Percentiles rank a stretch among this genome's conserved stretches.
These are phyloP conservation scores for Pythium dissimile DNA, from an alignment of 352 stramenopile species.

Conservation along the genomic window DNA sequence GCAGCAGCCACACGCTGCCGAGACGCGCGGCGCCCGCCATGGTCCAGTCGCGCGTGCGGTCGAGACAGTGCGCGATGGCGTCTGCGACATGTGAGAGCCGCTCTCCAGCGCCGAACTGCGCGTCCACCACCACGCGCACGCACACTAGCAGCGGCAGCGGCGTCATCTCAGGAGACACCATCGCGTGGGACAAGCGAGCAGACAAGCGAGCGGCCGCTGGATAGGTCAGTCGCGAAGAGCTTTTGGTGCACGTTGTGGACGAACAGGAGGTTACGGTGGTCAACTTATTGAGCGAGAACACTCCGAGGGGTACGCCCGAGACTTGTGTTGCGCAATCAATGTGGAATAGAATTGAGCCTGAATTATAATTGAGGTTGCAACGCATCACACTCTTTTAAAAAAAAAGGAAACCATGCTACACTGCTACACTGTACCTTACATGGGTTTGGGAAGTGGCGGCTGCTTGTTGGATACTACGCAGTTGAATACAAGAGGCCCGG, in stretches of 20 bases:
- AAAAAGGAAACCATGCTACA: too few species aligned
- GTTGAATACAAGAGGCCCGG: too few species aligned
- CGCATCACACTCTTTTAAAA: too few species aligned
- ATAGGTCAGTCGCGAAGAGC: too few species aligned
- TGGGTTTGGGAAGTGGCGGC: too few species aligned
- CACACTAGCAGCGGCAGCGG: slow-evolving; percentile 1
- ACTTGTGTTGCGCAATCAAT: too few species aligned
- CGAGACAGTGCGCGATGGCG: not conserved
- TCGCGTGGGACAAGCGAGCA: not conserved
- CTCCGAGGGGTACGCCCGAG: not conserved
- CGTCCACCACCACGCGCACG: slow-evolving; percentile 2
- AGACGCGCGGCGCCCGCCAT: slow-evolving; percentile 1
- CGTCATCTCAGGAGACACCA: not conserved
- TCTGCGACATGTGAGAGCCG: slow-evolving; percentile 5
- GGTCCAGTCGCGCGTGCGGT: not conserved
- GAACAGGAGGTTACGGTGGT: not conserved
- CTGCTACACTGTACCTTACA: too few species aligned
- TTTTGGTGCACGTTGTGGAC: not conserved
- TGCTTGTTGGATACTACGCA: too few species aligned
- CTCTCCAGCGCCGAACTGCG: not conserved
- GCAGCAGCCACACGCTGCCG: slow-evolving; percentile 13
- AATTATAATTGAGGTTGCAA: too few species aligned
- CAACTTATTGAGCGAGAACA: too few species aligned
- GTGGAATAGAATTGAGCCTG: too few species aligned
- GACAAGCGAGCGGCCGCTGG: too few species aligned